A percentile compares a stretch with the other conserved stretches of the same genome.
These are phyloP conservation scores for Petunia hybrid DNA, from an alignment of 305 asterid genomes.

Conservation along the genomic window DNA sequence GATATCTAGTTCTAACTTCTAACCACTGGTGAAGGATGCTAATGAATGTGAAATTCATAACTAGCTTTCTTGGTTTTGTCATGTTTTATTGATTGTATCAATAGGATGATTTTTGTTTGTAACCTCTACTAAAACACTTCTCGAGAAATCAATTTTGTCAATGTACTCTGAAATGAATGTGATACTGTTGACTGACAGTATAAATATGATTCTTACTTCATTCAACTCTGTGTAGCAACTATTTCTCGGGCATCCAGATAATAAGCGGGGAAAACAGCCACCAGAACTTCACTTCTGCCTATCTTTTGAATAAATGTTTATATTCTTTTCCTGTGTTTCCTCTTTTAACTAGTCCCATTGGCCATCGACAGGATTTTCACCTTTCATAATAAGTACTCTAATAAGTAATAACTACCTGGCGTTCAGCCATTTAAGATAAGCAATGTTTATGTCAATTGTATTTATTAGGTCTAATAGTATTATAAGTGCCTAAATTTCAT, in stretches of 20 bases:
- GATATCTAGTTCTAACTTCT: too few species aligned
- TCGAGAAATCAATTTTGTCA: not conserved
- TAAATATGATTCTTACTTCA: not conserved
- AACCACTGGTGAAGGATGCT: not conserved
- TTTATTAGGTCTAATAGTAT: not conserved
- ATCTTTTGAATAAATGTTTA: not conserved
- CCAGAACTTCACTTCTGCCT: not conserved
- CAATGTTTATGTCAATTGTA: not conserved
- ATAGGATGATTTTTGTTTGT: not conserved
- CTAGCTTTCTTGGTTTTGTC: not conserved
- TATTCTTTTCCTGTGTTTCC: not conserved
- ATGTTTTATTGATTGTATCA: not conserved
- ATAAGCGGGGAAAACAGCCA: not conserved
- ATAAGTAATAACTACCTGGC: not conserved
- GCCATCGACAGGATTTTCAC: not conserved
- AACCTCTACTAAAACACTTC: not conserved
- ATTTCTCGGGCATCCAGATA: not conserved
- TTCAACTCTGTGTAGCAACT: not conserved
- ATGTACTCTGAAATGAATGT: not conserved
- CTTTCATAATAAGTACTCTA: not conserved
- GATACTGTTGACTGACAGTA: not conserved
- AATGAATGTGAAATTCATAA: not conserved
- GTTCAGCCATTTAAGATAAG: not conserved
- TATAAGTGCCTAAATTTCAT: not conserved
- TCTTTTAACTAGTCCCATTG: not conserved